These are phyloP conservation scores for Fremontodendron californicum DNA, from an alignment of 345 rosid genomes.

Conservation along the genomic window DNA sequence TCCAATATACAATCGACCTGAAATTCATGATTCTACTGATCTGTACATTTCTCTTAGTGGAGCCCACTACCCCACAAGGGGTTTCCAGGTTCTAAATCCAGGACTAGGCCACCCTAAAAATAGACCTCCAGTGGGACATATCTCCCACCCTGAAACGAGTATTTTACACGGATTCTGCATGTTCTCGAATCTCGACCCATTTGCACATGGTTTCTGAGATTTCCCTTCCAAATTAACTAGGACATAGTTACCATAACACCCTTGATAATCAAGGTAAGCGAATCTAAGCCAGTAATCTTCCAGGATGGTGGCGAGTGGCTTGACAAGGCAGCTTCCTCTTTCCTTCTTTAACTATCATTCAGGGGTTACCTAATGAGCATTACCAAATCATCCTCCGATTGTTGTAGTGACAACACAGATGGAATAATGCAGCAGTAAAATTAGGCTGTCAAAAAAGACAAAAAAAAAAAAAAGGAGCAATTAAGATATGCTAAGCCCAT, in stretches of 20 bases:
- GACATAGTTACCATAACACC: not conserved
- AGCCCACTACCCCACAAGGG: slow-evolving; percentile 27
- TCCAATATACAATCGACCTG: too few relatives aligned
- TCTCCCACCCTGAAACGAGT: slow-evolving; percentile 29
- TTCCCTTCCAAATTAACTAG: slow-evolving; percentile 16
- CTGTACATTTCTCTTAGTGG: slow-evolving; percentile 22
- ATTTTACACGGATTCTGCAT: slow-evolving; percentile 53
- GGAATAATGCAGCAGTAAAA: slow-evolving; percentile 22
- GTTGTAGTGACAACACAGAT: slow-evolving; percentile 1
- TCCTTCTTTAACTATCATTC: not conserved
- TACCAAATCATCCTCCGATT: not conserved
- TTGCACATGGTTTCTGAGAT: slow-evolving; percentile 59
- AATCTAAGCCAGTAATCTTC: not conserved
- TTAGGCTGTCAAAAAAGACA: slow-evolving; percentile 27
- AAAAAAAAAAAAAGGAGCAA: not conserved
- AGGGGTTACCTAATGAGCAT: not conserved
- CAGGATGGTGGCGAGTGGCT: not conserved
- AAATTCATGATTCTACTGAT: too few relatives aligned
- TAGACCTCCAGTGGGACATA: slow-evolving; percentile 9
- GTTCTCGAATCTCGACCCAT: slow-evolving; percentile 41
- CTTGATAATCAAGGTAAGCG: not conserved
- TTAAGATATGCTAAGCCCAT: not conserved
- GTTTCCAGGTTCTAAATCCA: slow-evolving; percentile 24
- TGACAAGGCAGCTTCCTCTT: not conserved
- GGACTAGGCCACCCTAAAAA: slow-evolving; percentile 10